Evolutionary conservation across 345 rosid species (phyloP).

Genomic region (Populus nigra): DNA sequence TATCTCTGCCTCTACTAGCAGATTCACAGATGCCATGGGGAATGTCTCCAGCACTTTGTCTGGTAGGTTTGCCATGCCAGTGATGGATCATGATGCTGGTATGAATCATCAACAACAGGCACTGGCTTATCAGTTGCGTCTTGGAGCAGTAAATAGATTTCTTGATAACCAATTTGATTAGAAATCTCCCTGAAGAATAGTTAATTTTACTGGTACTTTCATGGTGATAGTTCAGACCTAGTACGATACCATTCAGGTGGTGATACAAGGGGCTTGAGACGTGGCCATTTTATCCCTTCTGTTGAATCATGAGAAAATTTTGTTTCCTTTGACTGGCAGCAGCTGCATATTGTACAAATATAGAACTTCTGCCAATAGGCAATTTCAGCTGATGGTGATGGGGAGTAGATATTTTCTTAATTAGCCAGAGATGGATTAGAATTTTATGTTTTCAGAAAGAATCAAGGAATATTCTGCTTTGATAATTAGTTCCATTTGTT

Average conservation of each 20-base stretch:
- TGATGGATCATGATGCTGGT: constrained; percentile 55
- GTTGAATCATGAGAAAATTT: not conserved
- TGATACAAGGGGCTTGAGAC: not conserved
- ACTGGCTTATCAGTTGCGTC: constrained; percentile 67
- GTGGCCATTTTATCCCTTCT: not conserved
- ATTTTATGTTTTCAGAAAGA: not conserved
- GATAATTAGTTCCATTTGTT: not conserved
- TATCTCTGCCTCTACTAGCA: constrained; percentile 14
- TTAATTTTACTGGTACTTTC: constrained; percentile 1
- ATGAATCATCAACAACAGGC: constrained; percentile 65
- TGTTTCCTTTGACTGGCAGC: not conserved
- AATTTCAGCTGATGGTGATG: not conserved
- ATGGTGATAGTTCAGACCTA: not conserved
- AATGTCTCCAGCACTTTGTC: constrained; percentile 52
- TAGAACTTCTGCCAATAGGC: not conserved
- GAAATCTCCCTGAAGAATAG: constrained; percentile 51
- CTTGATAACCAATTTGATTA: constrained; percentile 78
- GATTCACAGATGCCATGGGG: constrained; percentile 59
- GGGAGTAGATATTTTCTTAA: not conserved
- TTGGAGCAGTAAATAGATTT: constrained; percentile 73
- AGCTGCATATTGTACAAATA: not conserved
- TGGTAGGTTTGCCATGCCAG: constrained; percentile 56
- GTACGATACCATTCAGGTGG: not conserved
- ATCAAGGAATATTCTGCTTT: not conserved
- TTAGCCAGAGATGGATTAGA: not conserved